Evolutionary conservation across 129 eudicot genomes (phyloP), one percentile per base, ranked within the genome.

Genomic region (Flaveria sonorensis): DNA sequence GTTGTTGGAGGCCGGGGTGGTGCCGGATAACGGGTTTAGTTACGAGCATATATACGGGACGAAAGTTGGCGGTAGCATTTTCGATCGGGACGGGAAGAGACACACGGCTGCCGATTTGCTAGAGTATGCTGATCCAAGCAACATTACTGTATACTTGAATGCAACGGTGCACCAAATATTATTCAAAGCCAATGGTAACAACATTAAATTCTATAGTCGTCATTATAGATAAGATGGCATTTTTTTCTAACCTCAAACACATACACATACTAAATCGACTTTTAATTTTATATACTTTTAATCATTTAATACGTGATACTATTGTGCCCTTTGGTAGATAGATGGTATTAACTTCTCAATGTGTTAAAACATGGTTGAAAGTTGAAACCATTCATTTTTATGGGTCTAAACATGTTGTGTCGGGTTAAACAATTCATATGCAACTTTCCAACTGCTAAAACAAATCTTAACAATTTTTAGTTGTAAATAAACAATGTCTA

Each of bases 101-200:
- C 96, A 93, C 64, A 88, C 95, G 16, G 96, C 96, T 18, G 98
- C 98, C 1, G 98, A 93, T 59, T 81, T 93, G 61, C 67, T 93
- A 26, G 95, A 90, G 88, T 88, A 87, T 72, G 98, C 92, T 18
- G 86, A 85, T 69, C 89, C 90, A 2, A 19, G 67, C 2, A 82
- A 70, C 47, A 87, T 91, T 32, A 81, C 70, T n/a, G 80, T 93
- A 14, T 82, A 83, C 68, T 77, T 93, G 71, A 75, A 87, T 71
- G 95, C 98, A 1, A 85, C 90, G 0, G 98, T 84, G 62, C 81
- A 93, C 21, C 89, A 72, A 70, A 82, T 93, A 67, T 26, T 86
- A 75, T 86, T 90, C 77, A 63, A 24, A 39, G 47, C 65, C 18
- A 69, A 64, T 79, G 97, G 97, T 86, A 70, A 81, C 64, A 36